These are phyloP conservation scores for Cryphonectria japonica DNA, from an alignment of 2,329 filamentous ascomycete species.

Conservation along the genomic window DNA sequence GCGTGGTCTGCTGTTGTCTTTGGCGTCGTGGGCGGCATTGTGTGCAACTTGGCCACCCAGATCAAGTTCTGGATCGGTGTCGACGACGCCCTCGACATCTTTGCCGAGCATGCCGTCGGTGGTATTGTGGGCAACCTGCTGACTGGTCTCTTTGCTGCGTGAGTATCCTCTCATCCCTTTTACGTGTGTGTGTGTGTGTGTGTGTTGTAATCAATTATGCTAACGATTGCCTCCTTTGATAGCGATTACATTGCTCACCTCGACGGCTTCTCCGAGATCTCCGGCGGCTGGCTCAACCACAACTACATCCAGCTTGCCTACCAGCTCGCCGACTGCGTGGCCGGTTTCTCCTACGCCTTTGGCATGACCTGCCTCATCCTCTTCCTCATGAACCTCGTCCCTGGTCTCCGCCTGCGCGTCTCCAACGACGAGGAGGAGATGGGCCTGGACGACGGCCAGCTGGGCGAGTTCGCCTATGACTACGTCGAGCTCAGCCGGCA, in stretches of 20 bases:
- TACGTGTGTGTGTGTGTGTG: too few species aligned
- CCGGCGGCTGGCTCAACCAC: constrained; percentile 72
- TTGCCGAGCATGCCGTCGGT: constrained; percentile 85
- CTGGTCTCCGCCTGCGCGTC: constrained; percentile 71
- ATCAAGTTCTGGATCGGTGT: constrained; percentile 74
- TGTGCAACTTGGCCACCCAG: constrained; percentile 87
- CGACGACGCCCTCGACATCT: constrained; percentile 88
- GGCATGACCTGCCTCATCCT: constrained; percentile 70
- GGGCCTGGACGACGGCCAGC: constrained; percentile 73
- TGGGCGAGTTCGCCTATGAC: constrained; percentile 83
- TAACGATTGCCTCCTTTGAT: not conserved
- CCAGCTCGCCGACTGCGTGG: constrained; percentile 70
- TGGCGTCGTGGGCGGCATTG: constrained; percentile 62
- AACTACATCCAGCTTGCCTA: constrained; percentile 73
- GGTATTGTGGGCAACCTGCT: constrained; percentile 80
- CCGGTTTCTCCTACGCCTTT: constrained; percentile 69
- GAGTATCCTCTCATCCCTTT: constrained; percentile 36
- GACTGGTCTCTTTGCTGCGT: constrained; percentile 78
- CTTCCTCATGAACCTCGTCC: constrained; percentile 71
- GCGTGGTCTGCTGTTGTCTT: constrained; percentile 63
- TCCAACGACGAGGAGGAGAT: constrained; percentile 69
- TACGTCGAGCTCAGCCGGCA: constrained; percentile 75
- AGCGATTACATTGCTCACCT: constrained; percentile 73
- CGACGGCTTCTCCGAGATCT: constrained; percentile 63
- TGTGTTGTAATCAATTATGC: too few species aligned